These are phyloP conservation scores for Trichophyton verrucosum DNA, from an alignment of 2,329 filamentous ascomycete species.

Conservation along the genomic window DNA sequence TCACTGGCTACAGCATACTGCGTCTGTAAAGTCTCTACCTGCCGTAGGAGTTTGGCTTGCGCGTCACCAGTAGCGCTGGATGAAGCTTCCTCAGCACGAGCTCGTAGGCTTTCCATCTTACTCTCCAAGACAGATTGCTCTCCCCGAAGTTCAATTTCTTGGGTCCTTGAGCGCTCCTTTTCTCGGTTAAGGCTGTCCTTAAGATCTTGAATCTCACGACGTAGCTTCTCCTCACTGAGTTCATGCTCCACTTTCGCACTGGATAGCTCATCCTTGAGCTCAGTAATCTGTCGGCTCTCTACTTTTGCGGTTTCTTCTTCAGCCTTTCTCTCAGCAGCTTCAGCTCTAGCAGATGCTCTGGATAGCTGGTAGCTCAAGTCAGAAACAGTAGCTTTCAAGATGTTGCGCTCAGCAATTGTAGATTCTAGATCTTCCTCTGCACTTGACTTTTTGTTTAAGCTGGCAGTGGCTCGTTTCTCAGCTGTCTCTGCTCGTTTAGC, in stretches of 20 bases:
- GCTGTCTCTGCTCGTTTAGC: conserved; percentile 49
- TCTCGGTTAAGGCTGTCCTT: conserved; percentile 62
- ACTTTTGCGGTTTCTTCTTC: conserved; percentile 56
- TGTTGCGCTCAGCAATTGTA: conserved; percentile 50
- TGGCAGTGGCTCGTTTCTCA: conserved; percentile 45
- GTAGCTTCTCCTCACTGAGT: conserved; percentile 53
- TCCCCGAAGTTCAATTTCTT: conserved; percentile 66
- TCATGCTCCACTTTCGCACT: conserved; percentile 63
- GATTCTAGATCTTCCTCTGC: conserved; percentile 47
- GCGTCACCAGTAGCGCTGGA: conserved; percentile 70
- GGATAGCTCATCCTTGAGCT: conserved; percentile 53
- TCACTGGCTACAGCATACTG: conserved; percentile 90
- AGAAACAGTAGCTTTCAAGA: conserved; percentile 52
- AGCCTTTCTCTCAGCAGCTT: conserved; percentile 53
- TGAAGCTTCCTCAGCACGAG: conserved; percentile 76
- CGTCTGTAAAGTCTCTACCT: conserved; percentile 89
- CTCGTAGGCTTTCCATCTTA: conserved; percentile 77
- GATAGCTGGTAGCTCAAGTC: conserved; percentile 59
- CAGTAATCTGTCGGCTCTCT: conserved; percentile 45
- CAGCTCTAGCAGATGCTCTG: conserved; percentile 53
- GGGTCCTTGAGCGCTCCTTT: conserved; percentile 53
- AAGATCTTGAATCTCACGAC: conserved; percentile 56
- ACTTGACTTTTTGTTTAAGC: conserved; percentile 39
- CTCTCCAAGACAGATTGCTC: conserved; percentile 69
- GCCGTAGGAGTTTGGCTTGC: conserved; percentile 78